Conservation (phyloP, 2,329 filamentous ascomycete genomes). For the Rhynchosporium graminicola region DNA sequence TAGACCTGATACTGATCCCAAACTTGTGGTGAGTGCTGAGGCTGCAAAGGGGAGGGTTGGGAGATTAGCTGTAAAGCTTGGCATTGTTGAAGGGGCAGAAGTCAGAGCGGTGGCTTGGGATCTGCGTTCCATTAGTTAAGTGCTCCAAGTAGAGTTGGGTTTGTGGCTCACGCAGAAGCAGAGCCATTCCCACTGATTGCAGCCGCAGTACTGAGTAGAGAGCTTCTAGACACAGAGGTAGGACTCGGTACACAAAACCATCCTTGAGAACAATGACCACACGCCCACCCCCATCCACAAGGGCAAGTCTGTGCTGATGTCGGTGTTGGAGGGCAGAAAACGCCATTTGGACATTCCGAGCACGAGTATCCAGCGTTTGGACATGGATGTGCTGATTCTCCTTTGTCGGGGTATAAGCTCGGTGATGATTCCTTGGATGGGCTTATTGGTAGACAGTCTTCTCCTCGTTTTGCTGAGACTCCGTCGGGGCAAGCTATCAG, state of each 20-base stretch:
- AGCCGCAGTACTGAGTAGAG: slow-evolving; percentile 15
- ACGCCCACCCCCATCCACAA: slow-evolving; percentile 31
- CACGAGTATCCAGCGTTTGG: slow-evolving; percentile 29
- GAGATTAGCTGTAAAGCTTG: slow-evolving; percentile 20
- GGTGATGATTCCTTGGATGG: neutral
- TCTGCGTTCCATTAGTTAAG: neutral
- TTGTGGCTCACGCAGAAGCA: neutral
- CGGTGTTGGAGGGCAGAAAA: slow-evolving; percentile 28
- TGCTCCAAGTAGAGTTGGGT: neutral
- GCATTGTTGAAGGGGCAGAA: slow-evolving; percentile 4
- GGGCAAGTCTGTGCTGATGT: slow-evolving; percentile 23
- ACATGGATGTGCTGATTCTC: slow-evolving; percentile 22
- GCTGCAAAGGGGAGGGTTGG: slow-evolving; percentile 7
- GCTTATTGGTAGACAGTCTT: slow-evolving; percentile 18
- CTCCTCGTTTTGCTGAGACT: slow-evolving; percentile 20
- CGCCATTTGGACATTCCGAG: slow-evolving; percentile 28
- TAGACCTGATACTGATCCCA: neutral
- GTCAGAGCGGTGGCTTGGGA: neutral
- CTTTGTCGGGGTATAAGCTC: neutral
- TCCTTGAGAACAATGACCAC: slow-evolving; percentile 23
- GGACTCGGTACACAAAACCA: slow-evolving; percentile 27
- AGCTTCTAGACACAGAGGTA: neutral
- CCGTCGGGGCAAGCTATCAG: slow-evolving; percentile 25
- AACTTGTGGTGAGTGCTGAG: neutral
- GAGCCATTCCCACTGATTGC: slow-evolving; percentile 1